phyloP scores from a whole-genome alignment of 2,329 filamentous ascomycete species.

The Metarhizium album region DNA sequence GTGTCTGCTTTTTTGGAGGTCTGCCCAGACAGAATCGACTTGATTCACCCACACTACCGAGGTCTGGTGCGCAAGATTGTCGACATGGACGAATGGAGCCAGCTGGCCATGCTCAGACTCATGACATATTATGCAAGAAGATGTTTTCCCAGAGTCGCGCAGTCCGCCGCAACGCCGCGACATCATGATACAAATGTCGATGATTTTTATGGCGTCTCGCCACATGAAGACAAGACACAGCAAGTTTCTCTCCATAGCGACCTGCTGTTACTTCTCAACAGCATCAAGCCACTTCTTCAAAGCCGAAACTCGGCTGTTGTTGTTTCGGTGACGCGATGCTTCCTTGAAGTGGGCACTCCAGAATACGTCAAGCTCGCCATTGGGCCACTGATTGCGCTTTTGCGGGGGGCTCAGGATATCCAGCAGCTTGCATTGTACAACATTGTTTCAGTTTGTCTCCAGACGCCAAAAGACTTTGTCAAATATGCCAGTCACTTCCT shows the following conservation, averaged over 20 bases:
- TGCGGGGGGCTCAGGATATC: constrained; percentile 77
- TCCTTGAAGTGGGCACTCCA: constrained; percentile 70
- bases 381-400: constrained; percentile 74
- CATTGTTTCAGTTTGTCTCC: constrained; percentile 82
- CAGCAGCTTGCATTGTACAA: constrained; percentile 88
- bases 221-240: constrained; percentile 32
- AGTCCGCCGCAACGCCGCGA: constrained; percentile 35
- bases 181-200: constrained; percentile 36
- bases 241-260: constrained; percentile 64
- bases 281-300: constrained; percentile 74
- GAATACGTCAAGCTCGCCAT: constrained; percentile 66
- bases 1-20: constrained; percentile 82
- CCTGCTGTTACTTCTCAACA: constrained; percentile 67
- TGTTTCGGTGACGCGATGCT: constrained; percentile 74
- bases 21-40: constrained; percentile 75
- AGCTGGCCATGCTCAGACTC: constrained; percentile 70
- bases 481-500: constrained; percentile 85
- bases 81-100: constrained; percentile 99
- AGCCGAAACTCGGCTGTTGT: constrained; percentile 91
- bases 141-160: constrained; percentile 69
- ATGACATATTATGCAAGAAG: constrained; percentile 77
- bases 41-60: constrained; percentile 86
- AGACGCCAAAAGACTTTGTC: constrained; percentile 68
- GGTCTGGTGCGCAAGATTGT: constrained; percentile 79
- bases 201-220: constrained; percentile 70